phyloP scores from a whole-genome alignment of 148 eudicot genomes.

The Tetragonia tetragonoides region DNA sequence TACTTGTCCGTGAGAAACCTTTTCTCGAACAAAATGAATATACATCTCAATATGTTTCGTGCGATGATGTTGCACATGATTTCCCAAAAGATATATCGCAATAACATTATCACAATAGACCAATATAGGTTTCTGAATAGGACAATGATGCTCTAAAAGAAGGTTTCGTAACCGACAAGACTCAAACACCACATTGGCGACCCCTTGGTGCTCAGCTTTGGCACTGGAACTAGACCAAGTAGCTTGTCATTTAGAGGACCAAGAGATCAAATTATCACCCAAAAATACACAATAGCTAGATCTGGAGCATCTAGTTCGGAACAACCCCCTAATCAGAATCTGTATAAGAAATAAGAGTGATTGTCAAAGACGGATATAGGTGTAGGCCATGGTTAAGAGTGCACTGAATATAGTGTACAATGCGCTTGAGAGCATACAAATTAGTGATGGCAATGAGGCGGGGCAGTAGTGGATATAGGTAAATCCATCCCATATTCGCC shows the following conservation, averaged over 20 bases:
- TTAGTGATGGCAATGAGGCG: too few relatives aligned
- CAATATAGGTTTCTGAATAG: not conserved
- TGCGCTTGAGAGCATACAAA: conserved; percentile 5
- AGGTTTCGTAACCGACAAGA: conserved; percentile 10
- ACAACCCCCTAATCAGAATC: too few relatives aligned
- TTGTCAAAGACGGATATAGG: not conserved
- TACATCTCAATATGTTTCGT: conserved; percentile 16
- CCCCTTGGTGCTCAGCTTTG: conserved; percentile 11
- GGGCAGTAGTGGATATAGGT: too few relatives aligned
- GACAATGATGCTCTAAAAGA: conserved; percentile 5
- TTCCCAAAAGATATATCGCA: not conserved
- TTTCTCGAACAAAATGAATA: conserved; percentile 6
- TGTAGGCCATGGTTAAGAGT: not conserved
- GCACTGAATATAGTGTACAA: conserved; percentile 7
- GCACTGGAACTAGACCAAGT: conserved; percentile 19
- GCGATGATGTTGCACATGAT: conserved; percentile 10
- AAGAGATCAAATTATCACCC: conserved; percentile 13
- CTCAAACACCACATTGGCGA: conserved; percentile 20
- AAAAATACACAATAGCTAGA: conserved; percentile 14
- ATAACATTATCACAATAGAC: conserved; percentile 17
- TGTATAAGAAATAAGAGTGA: not conserved
- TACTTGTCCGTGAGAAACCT: conserved; percentile 8
- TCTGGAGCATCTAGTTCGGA: not conserved
- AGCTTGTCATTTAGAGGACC: conserved; percentile 13
- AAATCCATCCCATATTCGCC: too few relatives aligned